Percentiles rank a stretch among this genome's conserved stretches.
These are phyloP conservation scores for Leishmania major DNA, from an alignment of 208 protist genomes.

Conservation along the genomic window DNA sequence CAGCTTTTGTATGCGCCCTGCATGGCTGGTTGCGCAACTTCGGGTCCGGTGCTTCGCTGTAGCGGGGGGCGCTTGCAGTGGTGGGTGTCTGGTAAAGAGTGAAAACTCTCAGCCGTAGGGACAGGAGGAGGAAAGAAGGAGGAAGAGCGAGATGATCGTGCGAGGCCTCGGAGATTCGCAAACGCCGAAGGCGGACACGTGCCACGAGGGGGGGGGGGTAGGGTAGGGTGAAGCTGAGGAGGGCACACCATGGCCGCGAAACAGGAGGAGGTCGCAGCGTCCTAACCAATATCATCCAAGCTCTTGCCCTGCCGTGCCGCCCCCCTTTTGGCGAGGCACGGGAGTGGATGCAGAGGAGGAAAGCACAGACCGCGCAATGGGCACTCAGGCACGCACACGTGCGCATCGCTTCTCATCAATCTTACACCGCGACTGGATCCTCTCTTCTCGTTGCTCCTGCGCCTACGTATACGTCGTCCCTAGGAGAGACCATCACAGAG, in stretches of 20 bases:
- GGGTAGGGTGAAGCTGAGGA: not conserved
- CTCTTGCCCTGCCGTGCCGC: too few species aligned
- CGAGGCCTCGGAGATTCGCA: not conserved
- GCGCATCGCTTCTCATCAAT: not conserved
- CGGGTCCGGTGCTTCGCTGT: not conserved
- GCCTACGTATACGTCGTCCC: not conserved
- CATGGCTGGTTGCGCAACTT: not conserved
- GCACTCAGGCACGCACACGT: not conserved
- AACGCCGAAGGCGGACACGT: not conserved
- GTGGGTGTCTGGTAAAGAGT: not conserved
- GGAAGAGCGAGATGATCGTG: not conserved
- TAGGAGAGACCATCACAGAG: not conserved
- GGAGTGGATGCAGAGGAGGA: not conserved
- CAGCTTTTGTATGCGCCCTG: not conserved
- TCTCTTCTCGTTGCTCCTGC: not conserved
- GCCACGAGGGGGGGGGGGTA: not conserved
- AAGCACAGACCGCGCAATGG: not conserved
- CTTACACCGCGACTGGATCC: too few species aligned
- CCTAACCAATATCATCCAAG: too few species aligned
- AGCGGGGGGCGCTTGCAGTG: not conserved
- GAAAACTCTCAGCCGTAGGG: not conserved
- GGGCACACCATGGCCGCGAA: too few species aligned
- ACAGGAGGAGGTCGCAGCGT: too few species aligned
- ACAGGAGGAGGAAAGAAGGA: not conserved
- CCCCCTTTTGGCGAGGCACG: not conserved